Evolutionary conservation across 345 rosid genomes (phyloP).

Genomic region (Geranium rotundifolium): DNA sequence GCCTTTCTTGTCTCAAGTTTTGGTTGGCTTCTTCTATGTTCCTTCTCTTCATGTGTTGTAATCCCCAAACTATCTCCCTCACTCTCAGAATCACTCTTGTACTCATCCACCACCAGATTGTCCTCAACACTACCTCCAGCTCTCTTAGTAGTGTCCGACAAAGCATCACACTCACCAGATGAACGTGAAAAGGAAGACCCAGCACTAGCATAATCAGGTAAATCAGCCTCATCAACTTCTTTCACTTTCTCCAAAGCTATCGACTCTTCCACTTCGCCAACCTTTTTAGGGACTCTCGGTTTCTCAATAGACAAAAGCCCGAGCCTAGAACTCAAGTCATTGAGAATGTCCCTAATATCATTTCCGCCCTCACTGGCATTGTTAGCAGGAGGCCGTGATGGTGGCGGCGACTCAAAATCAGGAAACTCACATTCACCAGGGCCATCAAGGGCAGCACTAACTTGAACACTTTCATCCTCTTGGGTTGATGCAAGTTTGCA

Average conservation of each 20-base stretch:
- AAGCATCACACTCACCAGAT: slow-evolving; percentile 19
- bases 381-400: slow-evolving; percentile 23
- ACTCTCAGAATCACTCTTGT: neutral
- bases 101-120: slow-evolving; percentile 11
- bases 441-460: slow-evolving; percentile 13
- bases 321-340: slow-evolving; percentile 62
- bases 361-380: slow-evolving; percentile 16
- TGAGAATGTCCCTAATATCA: slow-evolving; percentile 74
- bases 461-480: slow-evolving; percentile 18
- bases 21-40: neutral
- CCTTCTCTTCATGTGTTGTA: slow-evolving; percentile 12
- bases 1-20: neutral
- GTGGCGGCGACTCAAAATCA: slow-evolving; percentile 59
- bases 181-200: slow-evolving; percentile 36
- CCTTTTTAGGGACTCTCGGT: slow-evolving; percentile 24
- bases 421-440: slow-evolving; percentile 33
- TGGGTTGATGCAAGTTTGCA: slow-evolving; percentile 37
- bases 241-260: slow-evolving; percentile 4
- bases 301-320: slow-evolving; percentile 67
- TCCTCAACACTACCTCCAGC: slow-evolving; percentile 15
- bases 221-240: slow-evolving; percentile 6
- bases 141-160: slow-evolving; percentile 8
- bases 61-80: slow-evolving; percentile 12
- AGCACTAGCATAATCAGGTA: slow-evolving; percentile 30
- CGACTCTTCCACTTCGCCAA: slow-evolving; percentile 13